Percentiles rank a stretch among this genome's conserved stretches.
These are phyloP conservation scores for Amyloporia xantha DNA, from an alignment of 768 basidiomycete species.

Conservation along the genomic window DNA sequence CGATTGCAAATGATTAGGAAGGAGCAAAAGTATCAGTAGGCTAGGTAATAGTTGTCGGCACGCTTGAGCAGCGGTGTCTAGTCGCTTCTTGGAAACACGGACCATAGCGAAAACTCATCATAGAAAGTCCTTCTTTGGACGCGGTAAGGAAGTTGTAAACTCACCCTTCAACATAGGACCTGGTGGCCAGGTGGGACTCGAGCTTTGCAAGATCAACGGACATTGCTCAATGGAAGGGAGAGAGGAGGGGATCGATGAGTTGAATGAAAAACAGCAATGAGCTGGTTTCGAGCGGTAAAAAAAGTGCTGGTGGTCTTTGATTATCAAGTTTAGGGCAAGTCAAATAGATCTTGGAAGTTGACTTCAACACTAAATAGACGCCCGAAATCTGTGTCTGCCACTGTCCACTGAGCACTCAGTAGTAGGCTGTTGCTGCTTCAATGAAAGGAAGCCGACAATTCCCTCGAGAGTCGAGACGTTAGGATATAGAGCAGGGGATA, in stretches of 20 bases:
- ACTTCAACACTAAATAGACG: no score
- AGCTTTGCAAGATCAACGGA: slow-evolving; percentile 64
- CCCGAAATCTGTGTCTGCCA: no score
- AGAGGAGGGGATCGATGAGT: slow-evolving; percentile 14
- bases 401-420: no score
- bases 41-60: slow-evolving; percentile 73
- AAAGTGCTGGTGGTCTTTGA: background rate
- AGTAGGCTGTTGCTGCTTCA: no score
- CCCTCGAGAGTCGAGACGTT: no score
- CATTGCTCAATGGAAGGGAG: slow-evolving; percentile 34
- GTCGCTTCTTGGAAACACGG: slow-evolving; percentile 95
- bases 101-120: slow-evolving; percentile 85
- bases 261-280: background rate
- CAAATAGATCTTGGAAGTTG: no score
- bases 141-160: slow-evolving; percentile 25
- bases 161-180: slow-evolving; percentile 91
- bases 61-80: slow-evolving; percentile 79
- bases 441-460: no score
- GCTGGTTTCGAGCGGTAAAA: no score
- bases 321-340: background rate
- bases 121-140: slow-evolving; percentile 11
- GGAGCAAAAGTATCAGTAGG: slow-evolving; percentile 53
- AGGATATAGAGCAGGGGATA: background rate
- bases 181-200: slow-evolving; percentile 78
- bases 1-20: background rate